Evolutionary conservation across 2,329 filamentous ascomycete genomes (phyloP).

Genomic region (Aspergillus sp.): DNA sequence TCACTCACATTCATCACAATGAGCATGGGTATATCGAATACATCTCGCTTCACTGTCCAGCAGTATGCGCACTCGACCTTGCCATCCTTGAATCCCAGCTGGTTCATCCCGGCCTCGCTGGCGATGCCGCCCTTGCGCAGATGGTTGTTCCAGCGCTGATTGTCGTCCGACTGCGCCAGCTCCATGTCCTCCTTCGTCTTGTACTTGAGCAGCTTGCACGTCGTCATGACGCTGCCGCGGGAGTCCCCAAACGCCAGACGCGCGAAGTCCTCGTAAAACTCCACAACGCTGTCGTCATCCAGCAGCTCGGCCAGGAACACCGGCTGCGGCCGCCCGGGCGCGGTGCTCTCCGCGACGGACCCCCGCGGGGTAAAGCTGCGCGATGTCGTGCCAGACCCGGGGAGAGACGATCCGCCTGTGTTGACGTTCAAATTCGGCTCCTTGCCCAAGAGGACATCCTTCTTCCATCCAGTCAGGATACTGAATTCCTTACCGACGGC

Average conservation of each 20-base stretch:
- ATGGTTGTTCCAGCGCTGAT: conserved; percentile 45
- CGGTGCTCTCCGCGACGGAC: conserved; percentile 31
- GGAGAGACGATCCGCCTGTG: conserved; percentile 54
- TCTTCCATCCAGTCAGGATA: conserved; percentile 92
- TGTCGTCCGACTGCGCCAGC: conserved; percentile 45
- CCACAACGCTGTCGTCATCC: conserved; percentile 87
- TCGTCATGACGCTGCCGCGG: conserved; percentile 76
- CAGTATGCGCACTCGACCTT: conserved; percentile 94
- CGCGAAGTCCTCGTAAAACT: conserved; percentile 95
- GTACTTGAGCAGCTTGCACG: conserved; percentile 87
- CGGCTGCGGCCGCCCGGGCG: conserved; percentile 62
- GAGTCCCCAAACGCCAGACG: conserved; percentile 90
- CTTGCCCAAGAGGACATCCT: conserved; percentile 82
- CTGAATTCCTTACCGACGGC: conserved; percentile 95
- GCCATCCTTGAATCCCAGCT: conserved; percentile 76
- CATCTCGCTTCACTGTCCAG: conserved; percentile 95
- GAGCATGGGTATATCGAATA: conserved; percentile 98
- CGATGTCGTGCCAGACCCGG: conserved; percentile 41
- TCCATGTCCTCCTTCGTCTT: conserved; percentile 65
- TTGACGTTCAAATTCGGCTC: conserved; percentile 87
- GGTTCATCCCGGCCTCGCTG: conserved; percentile 68
- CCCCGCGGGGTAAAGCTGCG: conserved; percentile 51
- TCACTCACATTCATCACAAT: conserved; percentile 93
- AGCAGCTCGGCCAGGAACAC: conserved; percentile 91
- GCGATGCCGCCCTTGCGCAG: conserved; percentile 47